A percentile compares a stretch with the other conserved stretches of the same genome.
Evolutionary conservation across 352 stramenopile genomes (phyloP).

Genomic region (Globisporangium radiosum): DNA sequence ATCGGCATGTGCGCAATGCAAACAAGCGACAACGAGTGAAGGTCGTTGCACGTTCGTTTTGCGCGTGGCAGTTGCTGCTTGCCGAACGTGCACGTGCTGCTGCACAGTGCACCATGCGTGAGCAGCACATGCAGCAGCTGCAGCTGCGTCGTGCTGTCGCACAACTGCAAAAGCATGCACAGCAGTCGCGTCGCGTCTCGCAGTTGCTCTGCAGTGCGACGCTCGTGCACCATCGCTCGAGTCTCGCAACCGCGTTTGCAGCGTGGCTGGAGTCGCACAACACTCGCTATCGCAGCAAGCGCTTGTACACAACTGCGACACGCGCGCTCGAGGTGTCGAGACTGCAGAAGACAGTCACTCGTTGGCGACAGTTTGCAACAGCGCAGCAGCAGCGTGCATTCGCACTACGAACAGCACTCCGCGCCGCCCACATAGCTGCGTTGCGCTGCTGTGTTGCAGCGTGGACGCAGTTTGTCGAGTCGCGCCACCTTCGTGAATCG

Average conservation of each 20-base stretch:
- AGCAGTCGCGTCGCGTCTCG: no score
- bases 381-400: not conserved
- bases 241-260: not conserved
- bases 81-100: no score
- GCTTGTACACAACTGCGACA: not conserved
- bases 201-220: not conserved
- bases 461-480: constrained; percentile 24
- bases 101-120: not conserved
- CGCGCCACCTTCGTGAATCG: constrained; percentile 6
- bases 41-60: no score
- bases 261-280: not conserved
- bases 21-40: no score
- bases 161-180: not conserved
- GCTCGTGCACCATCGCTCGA: not conserved
- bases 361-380: constrained; percentile 16
- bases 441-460: not conserved
- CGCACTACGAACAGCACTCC: no score
- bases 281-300: no score
- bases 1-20: no score
- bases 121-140: not conserved
- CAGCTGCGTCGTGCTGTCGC: not conserved
- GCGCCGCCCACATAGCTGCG: not conserved
- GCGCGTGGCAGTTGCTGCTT: no score
- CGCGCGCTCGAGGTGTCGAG: not conserved
- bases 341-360: constrained; percentile 11